phyloP scores from a whole-genome alignment of 2,329 filamentous ascomycete genomes.

The Claviceps maximensis region DNA sequence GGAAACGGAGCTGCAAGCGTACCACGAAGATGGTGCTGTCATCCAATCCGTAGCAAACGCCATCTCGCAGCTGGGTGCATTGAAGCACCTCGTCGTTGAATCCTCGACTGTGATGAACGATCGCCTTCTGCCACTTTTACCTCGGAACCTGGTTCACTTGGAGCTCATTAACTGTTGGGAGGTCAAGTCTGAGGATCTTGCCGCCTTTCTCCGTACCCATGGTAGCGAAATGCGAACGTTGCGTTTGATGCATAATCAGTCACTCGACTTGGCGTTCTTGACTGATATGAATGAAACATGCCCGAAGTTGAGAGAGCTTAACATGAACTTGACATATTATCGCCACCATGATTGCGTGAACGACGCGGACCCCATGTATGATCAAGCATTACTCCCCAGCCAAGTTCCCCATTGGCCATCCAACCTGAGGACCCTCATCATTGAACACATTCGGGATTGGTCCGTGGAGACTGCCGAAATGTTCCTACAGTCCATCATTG shows the following conservation, averaged over 20 bases:
- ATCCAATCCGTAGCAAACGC: conserved; percentile 21
- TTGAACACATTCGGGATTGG: conserved; percentile 69
- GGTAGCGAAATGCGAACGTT: conserved; percentile 56
- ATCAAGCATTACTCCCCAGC: conserved; percentile 46
- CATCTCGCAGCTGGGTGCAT: conserved; percentile 37
- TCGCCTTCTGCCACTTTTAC: conserved; percentile 54
- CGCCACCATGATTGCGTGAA: conserved; percentile 53
- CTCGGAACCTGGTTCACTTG: conserved; percentile 50
- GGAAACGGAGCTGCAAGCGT: conserved; percentile 16
- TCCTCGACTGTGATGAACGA: conserved; percentile 61
- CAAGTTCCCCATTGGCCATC: conserved; percentile 69
- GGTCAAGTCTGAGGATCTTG: conserved; percentile 53
- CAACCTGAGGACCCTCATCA: conserved; percentile 55
- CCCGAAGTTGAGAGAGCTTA: conserved; percentile 55
- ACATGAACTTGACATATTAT: conserved; percentile 69
- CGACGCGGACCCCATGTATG: conserved; percentile 64
- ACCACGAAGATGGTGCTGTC: conserved; percentile 31
- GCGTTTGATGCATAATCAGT: conserved; percentile 64
- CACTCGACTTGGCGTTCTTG: conserved; percentile 63
- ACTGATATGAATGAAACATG: conserved; percentile 52
- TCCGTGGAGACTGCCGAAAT: conserved; percentile 54
- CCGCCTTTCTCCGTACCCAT: conserved; percentile 50
- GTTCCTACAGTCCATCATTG: conserved; percentile 67
- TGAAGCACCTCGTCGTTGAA: conserved; percentile 60
- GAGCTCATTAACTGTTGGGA: conserved; percentile 70